phyloP scores from a whole-genome alignment of 169 alveolate species.

The Perkinsus marinus region DNA sequence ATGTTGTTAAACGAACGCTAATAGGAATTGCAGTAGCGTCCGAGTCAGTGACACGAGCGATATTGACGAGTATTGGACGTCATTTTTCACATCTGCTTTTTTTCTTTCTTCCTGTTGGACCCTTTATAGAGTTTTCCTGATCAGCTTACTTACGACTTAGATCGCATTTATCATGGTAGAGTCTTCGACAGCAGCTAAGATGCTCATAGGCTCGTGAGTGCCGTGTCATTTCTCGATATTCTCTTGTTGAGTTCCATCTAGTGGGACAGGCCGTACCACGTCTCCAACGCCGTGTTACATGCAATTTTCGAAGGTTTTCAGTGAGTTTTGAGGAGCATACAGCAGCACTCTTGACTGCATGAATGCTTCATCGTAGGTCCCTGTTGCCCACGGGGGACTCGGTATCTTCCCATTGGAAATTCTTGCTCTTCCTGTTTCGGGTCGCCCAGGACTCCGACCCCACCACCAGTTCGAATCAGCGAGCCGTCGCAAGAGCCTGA shows the following conservation, averaged over 20 bases:
- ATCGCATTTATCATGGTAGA: too few relatives aligned
- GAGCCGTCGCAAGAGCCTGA: neutral
- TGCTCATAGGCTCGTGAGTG: neutral
- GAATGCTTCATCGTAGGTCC: neutral
- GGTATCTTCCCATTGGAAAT: neutral
- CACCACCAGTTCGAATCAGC: neutral
- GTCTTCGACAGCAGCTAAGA: neutral
- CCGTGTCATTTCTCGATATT: neutral
- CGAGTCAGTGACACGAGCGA: neutral
- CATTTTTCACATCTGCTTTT: too few relatives aligned
- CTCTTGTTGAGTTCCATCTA: neutral
- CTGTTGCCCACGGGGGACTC: neutral
- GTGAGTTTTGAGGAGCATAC: too few relatives aligned
- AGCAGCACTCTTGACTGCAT: too few relatives aligned
- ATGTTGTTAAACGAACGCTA: neutral
- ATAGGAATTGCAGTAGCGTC: neutral
- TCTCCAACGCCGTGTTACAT: neutral
- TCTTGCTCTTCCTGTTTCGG: neutral
- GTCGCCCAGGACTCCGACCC: neutral
- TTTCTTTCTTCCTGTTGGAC: too few relatives aligned
- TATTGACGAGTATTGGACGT: neutral
- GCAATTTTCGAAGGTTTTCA: neutral
- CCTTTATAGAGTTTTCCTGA: neutral
- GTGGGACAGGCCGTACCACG: neutral
- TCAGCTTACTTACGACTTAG: neutral